Base-by-base conservation (phyloP, 495 filamentous ascomycete genomes). In the Aspergillus conjunctus region DNA sequence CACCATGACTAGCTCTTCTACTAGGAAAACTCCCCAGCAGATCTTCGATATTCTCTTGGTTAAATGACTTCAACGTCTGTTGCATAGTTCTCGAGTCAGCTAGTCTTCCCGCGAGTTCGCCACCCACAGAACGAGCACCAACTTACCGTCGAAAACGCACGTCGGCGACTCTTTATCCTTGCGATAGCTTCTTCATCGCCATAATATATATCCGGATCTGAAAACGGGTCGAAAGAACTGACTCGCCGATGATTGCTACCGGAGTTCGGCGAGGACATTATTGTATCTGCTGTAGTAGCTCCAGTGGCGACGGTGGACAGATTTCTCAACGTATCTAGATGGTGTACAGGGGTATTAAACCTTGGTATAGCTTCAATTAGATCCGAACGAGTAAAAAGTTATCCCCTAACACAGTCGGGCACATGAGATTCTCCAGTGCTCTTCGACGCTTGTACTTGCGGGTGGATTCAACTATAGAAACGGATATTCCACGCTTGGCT, bases 161-260 rank as follows among this genome's bases (percentile, higher is more conserved):
- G 75, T n/a, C 75, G 63, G 15, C 77, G 73, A 33, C 71, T 62
- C 62, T 73, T 73, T 56, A 72, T 59, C 43, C 71, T 59, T n/a
- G 71, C 65, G 10, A 63, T 46, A 26, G 67, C 68, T 18, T 80
- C 75, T 11, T 75, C 67, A 51, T 78, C 67, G 31, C 80, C 80
- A 66, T 83, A 83, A 56, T 83, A 83, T 56, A 81, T 64, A 55
- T 82, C 79, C 11, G 81, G 70, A 33, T 77, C 63, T 33, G 79
- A 78, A 52, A 71, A 79, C 30, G 81, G 80, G 60, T 83, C 80
- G 20, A 73, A 58, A 51, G 74, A 75, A 33, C 67, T 66, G n/a
- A 58, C 53, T 53, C 72, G 68, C 30, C 64, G 64, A 56, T 69
- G 69, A 1, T 58, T 66, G 49, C 58, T 62, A 54, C 69, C 26